Percentiles rank a stretch among this genome's conserved stretches.
Conservation (phyloP, 169 alveolate genomes). For the Ichthyophthirius multifiliis region DNA sequence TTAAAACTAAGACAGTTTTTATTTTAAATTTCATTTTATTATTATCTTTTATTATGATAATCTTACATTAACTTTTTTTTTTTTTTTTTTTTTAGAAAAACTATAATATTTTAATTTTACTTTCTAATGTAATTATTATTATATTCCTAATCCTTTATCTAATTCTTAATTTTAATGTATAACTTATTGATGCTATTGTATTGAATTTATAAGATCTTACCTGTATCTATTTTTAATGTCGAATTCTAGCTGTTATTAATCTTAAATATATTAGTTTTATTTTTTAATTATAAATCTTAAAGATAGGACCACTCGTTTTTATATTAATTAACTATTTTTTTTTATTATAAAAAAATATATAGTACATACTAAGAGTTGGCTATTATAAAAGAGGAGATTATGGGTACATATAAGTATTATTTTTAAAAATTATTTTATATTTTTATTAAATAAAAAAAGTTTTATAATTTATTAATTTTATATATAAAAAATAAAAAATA, state of each 20-base stretch:
- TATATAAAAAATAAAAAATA: too few species aligned
- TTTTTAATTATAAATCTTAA: background rate
- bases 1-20: background rate
- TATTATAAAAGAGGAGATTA: too few species aligned
- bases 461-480: too few species aligned
- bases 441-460: too few species aligned
- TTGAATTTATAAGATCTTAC: background rate
- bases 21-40: background rate
- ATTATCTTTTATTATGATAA: background rate
- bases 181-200: background rate
- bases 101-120: background rate
- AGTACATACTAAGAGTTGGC: too few species aligned
- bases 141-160: background rate
- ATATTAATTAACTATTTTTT: background rate
- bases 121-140: background rate
- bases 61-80: background rate
- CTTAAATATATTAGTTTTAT: background rate
- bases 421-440: too few species aligned
- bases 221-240: background rate
- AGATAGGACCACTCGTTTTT: conserved; percentile 3
- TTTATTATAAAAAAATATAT: too few species aligned
- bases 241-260: background rate
- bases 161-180: background rate
- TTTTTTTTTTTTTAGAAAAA: background rate
- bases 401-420: too few species aligned